A percentile compares a stretch with the other conserved stretches of the same genome.
Evolutionary conservation across 805 yeast genomes (phyloP).

Genomic region (Yarrowia deformans): DNA sequence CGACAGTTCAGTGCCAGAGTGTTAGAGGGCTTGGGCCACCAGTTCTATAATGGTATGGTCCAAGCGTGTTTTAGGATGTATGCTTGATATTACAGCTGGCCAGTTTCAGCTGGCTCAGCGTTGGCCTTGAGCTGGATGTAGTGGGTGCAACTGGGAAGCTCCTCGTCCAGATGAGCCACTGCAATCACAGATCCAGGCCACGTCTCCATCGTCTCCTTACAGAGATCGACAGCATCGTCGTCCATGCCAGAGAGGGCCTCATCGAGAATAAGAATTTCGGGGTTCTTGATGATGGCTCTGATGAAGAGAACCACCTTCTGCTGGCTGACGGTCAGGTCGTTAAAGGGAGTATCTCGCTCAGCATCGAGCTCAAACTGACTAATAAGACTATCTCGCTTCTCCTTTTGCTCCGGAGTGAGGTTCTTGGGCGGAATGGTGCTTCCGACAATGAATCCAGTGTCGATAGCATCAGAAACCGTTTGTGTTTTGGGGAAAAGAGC

Average conservation of each 20-base stretch:
- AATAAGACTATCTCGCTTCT: conserved; percentile 56
- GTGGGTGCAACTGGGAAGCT: conserved; percentile 74
- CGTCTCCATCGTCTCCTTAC: conserved; percentile 59
- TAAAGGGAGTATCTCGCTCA: conserved; percentile 54
- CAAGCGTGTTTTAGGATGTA: not conserved
- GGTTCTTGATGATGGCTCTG: conserved; percentile 78
- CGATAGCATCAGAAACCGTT: conserved; percentile 63
- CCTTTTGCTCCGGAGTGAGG: conserved; percentile 52
- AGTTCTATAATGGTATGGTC: conserved; percentile 6
- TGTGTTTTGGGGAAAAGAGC: conserved; percentile 73
- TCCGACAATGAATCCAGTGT: conserved; percentile 80
- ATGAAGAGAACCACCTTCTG: conserved; percentile 81
- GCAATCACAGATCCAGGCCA: conserved; percentile 77
- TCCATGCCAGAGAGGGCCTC: conserved; percentile 95
- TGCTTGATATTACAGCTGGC: conserved; percentile 8
- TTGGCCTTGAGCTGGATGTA: conserved; percentile 51
- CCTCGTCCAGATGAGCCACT: conserved; percentile 84
- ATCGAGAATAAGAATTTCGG: conserved; percentile 80
- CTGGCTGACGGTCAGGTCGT: conserved; percentile 66
- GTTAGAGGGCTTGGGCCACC: conserved; percentile 8
- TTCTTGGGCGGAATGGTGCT: conserved; percentile 61
- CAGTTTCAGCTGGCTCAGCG: conserved; percentile 36
- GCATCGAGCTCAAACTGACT: conserved; percentile 57
- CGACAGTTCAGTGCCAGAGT: conserved; percentile 33
- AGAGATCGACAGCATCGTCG: conserved; percentile 61